Base-by-base conservation (phyloP, 2,329 filamentous ascomycete genomes). In the Coleophoma cylindrospora region DNA sequence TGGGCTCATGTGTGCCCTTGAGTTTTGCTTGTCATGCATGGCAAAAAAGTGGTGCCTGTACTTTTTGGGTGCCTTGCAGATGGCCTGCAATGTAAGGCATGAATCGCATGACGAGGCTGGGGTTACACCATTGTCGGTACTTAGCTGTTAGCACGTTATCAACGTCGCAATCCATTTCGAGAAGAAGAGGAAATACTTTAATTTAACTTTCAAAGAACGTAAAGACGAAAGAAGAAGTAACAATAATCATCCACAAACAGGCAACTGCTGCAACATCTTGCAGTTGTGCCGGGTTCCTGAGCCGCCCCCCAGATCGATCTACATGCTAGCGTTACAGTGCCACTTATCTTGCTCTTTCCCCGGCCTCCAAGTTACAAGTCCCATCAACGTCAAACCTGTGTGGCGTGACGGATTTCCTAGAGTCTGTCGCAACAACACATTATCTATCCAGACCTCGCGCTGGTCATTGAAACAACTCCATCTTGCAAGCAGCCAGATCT, bases 381-480 rank as follows among this genome's bases (percentile, higher is more conserved):
- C 27, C 27, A 27, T 27, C 27, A 27, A 27, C 27, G 27, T 27
- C 27, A 27, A 27, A 27, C 27, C 27, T 27, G 27, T 27, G 6
- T 27, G 27, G 9, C 27, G 9, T 27, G 27, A 27, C 27, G 7
- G 27, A 27, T 27, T 27, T 27, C 27, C 27, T 27, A 10, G 9
- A 27, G 27, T 7, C 27, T 27, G 27, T 27, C 19, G 27, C 21
- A 13, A 11, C 21, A 33, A 32, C 12, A 27, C n/a, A 32, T 32
- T 27, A 6, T 27, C 27, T 27, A 12, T 32, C 19, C 40, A n/a
- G 45, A 38, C 37, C 33, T 48, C 49, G 46, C 47, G 51, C 54
- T 48, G 54, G 50, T 21, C 49, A 48, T 54, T 50, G 38, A 50
- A 17, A 47, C 27, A 33, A 43, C 17, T 43, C 37, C 32, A 38